Evolutionary conservation across 2,329 filamentous ascomycete species (phyloP).

Genomic region (Neonectria ditissima): DNA sequence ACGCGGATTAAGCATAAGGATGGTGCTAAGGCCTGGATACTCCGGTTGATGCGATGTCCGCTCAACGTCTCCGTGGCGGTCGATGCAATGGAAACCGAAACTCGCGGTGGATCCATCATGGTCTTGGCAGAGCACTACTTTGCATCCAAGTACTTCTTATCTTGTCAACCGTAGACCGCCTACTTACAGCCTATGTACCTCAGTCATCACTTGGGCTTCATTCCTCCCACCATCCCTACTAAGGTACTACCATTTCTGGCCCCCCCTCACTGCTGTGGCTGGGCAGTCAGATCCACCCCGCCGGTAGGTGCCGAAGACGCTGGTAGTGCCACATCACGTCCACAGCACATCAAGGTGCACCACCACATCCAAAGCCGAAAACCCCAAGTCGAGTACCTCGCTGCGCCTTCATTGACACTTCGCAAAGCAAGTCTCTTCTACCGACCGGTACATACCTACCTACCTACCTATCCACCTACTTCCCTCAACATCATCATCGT

Average conservation of each 20-base stretch:
- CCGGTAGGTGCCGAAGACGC: background rate
- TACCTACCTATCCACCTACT: background rate
- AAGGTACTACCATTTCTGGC: background rate
- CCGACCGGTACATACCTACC: background rate
- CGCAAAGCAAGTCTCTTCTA: background rate
- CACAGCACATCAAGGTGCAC: background rate
- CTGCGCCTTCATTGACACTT: background rate
- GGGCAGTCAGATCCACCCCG: background rate
- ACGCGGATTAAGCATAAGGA: conserved; percentile 26
- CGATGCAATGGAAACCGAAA: conserved; percentile 36
- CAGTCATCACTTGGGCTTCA: conserved; percentile 14
- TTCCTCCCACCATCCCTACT: conserved; percentile 8
- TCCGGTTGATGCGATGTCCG: conserved; percentile 28
- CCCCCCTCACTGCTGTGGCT: conserved; percentile 19
- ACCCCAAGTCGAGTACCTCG: background rate
- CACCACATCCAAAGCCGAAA: background rate
- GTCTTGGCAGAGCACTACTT: conserved; percentile 28
- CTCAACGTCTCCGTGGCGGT: conserved; percentile 37
- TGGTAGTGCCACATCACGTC: conserved; percentile 31
- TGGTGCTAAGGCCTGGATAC: conserved; percentile 12
- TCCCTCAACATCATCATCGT: background rate
- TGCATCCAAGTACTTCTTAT: conserved; percentile 5
- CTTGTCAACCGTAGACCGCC: background rate
- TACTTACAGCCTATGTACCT: conserved; percentile 16
- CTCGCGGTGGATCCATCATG: conserved; percentile 29